Evolutionary conservation across 1,284 basidiomycete species (phyloP).

Genomic region (Spongiforma sp.): DNA sequence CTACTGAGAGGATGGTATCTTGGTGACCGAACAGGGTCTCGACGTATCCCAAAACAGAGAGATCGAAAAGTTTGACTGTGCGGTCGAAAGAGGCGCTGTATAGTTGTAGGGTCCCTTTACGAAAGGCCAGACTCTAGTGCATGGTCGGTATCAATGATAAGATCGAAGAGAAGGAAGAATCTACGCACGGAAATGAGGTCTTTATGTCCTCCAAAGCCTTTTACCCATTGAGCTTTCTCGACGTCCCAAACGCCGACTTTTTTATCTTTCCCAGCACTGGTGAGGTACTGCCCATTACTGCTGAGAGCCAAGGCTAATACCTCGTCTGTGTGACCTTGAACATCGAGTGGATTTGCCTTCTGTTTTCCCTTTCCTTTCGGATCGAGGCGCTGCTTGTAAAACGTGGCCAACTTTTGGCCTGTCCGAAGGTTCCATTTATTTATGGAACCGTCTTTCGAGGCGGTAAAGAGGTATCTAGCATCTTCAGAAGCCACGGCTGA

Average conservation of each 20-base stretch:
- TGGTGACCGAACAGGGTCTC: conserved; percentile 99
- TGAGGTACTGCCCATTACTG: conserved; percentile 84
- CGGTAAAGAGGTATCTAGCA: conserved; percentile 74
- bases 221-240: conserved; percentile 73
- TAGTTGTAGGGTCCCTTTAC: conserved; percentile 84
- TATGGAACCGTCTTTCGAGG: conserved; percentile 88
- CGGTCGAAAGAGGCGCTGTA: conserved; percentile 92
- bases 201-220: conserved; percentile 83
- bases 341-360: conserved; percentile 44
- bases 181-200: conserved; percentile 82
- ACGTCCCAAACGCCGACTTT: conserved; percentile 86
- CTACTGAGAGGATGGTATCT: conserved; percentile 82
- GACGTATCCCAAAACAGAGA: conserved; percentile 83
- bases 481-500: conserved; percentile 75
- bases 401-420: conserved; percentile 61
- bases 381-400: conserved; percentile 60
- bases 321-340: conserved; percentile 86
- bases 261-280: conserved; percentile 86
- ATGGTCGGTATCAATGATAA: conserved; percentile 3
- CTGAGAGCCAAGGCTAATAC: conserved; percentile 86
- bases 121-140: conserved; percentile 75
- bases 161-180: not conserved
- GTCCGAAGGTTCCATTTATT: conserved; percentile 78
- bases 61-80: conserved; percentile 83
- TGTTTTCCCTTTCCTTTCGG: conserved; percentile 50